Conservation (phyloP, 2,329 filamentous ascomycete genomes). For the Ilyonectria destructans region DNA sequence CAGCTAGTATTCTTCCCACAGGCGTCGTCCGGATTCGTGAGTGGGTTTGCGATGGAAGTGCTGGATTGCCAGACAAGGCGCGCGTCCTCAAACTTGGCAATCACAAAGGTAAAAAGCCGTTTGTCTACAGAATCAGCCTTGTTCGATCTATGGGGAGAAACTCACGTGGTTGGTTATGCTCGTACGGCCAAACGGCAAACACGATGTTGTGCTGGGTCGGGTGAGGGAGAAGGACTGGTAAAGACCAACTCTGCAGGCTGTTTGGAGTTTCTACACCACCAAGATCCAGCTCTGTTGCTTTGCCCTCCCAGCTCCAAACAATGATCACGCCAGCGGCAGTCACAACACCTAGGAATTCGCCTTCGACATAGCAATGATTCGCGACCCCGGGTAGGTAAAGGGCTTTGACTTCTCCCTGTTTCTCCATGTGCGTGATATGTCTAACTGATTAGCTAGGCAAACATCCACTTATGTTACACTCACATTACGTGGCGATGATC, state of each 20-base stretch:
- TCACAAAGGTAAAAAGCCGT: slow-evolving; percentile 19
- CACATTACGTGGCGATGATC: slow-evolving; percentile 24
- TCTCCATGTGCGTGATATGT: slow-evolving; percentile 41
- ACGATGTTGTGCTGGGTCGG: slow-evolving; percentile 37
- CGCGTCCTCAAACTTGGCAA: slow-evolving; percentile 36
- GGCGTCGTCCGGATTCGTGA: neutral
- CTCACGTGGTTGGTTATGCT: slow-evolving; percentile 24
- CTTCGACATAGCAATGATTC: slow-evolving; percentile 37
- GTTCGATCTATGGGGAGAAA: neutral
- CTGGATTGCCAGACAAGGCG: slow-evolving; percentile 22
- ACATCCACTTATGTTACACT: neutral
- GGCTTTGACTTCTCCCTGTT: slow-evolving; percentile 35
- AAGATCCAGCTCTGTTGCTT: slow-evolving; percentile 36
- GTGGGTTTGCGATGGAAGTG: slow-evolving; percentile 33
- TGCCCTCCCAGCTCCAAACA: slow-evolving; percentile 43
- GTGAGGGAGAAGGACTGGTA: slow-evolving; percentile 45
- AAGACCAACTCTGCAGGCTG: slow-evolving; percentile 21
- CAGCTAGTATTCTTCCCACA: slow-evolving; percentile 1
- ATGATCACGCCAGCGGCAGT: slow-evolving; percentile 43
- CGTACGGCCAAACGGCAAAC: slow-evolving; percentile 37
- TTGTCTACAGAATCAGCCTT: slow-evolving; percentile 22
- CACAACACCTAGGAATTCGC: slow-evolving; percentile 40
- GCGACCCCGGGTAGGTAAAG: slow-evolving; percentile 41
- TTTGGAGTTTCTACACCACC: slow-evolving; percentile 20
- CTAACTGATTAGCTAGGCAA: slow-evolving; percentile 27